Evolutionary conservation across 2,329 filamentous ascomycete genomes (phyloP).

Genomic region (Tympanopsis confertula): DNA sequence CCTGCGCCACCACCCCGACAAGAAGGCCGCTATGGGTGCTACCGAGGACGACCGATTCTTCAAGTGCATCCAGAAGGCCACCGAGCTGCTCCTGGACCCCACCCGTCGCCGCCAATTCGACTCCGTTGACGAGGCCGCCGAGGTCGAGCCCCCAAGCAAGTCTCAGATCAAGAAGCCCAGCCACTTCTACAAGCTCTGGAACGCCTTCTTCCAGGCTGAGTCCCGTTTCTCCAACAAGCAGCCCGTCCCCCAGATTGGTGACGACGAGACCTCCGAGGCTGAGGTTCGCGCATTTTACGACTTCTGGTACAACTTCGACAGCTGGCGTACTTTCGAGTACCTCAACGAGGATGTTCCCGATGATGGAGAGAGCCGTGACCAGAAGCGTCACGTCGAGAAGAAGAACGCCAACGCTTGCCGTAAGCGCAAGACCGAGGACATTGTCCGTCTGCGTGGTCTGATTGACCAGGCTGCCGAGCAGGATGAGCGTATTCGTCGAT

Average conservation of each 20-base stretch:
- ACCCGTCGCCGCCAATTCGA: conserved; percentile 89
- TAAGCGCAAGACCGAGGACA: conserved; percentile 99
- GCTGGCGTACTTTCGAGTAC: conserved; percentile 95
- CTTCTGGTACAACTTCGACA: conserved; percentile 99
- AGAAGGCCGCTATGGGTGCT: conserved; percentile 83
- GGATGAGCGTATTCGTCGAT: conserved; percentile 95
- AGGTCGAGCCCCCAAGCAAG: conserved; percentile 85
- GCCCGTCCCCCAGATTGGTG: conserved; percentile 77
- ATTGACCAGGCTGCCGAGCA: conserved; percentile 75
- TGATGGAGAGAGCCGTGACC: conserved; percentile 96
- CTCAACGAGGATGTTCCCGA: conserved; percentile 97
- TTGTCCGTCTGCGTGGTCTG: conserved; percentile 74
- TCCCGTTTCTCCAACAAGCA: conserved; percentile 83
- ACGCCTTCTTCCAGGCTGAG: conserved; percentile 80
- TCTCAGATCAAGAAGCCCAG: conserved; percentile 70
- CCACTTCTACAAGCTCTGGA: conserved; percentile 94
- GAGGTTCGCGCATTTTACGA: conserved; percentile 96
- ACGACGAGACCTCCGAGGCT: conserved; percentile 73
- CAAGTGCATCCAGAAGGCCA: conserved; percentile 99
- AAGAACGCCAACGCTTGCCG: conserved; percentile 97
- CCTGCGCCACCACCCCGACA: conserved; percentile 95
- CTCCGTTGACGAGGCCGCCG: conserved; percentile 86
- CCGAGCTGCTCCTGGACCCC: conserved; percentile 84
- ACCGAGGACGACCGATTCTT: conserved; percentile 96
- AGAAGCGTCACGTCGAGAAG: conserved; percentile 94